These are phyloP conservation scores for Bacidia rubella DNA, from an alignment of 495 filamentous ascomycete genomes.

Conservation along the genomic window DNA sequence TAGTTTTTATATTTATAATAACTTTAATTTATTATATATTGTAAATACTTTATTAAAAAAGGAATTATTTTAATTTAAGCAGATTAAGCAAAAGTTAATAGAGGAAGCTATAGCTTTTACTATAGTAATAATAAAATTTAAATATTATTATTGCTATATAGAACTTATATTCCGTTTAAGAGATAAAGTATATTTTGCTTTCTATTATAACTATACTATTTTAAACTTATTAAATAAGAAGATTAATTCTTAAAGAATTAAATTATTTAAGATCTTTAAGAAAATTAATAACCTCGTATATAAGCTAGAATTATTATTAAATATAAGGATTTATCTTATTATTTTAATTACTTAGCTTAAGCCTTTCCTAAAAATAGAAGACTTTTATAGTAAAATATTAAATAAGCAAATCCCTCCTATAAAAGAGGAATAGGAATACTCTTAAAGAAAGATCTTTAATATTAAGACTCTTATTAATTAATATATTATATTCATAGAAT, in stretches of 20 bases:
- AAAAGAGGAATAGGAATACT: not conserved
- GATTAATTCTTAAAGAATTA: constrained; percentile 13
- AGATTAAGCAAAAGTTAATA: too few species aligned
- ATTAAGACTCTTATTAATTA: not conserved
- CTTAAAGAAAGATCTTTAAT: not conserved
- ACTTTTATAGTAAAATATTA: not conserved
- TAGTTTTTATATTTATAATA: not conserved
- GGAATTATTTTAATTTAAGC: too few species aligned
- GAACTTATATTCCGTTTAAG: not conserved
- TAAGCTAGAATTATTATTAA: not conserved
- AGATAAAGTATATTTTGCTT: not conserved
- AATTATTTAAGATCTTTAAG: not conserved
- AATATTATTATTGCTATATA: not conserved
- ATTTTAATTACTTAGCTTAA: not conserved
- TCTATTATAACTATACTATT: not conserved
- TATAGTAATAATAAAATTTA: too few species aligned
- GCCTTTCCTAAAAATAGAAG: not conserved
- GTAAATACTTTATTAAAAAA: too few species aligned
- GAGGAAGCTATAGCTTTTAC: too few species aligned
- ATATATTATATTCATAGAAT: not conserved
- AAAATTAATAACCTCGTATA: not conserved
- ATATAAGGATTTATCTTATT: not conserved
- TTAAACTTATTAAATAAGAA: constrained; percentile 6
- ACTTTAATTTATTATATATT: too few species aligned
- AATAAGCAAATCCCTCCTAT: not conserved